Base-by-base conservation (phyloP, 192 early-diverging fungal species). In the Backusella morwellensis region DNA sequence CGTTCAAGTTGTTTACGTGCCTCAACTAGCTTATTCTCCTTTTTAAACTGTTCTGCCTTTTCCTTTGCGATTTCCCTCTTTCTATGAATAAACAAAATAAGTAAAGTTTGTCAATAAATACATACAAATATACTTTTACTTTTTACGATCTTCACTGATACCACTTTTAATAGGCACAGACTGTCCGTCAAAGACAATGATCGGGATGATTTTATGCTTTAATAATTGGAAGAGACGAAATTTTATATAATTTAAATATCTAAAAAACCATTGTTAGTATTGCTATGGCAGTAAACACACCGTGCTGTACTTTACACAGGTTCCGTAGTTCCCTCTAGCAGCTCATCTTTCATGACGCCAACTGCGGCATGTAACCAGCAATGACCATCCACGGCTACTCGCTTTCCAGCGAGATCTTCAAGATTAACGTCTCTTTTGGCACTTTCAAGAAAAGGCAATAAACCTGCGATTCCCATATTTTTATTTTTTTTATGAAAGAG, bases 111-210 rank as follows among this genome's bases (percentile, higher is more conserved):
- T 14, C 23, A 12, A 59, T 1, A 14, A 17, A 5, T 59, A 59
- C 4, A 5, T 59, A 59, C 3, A 32, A 63, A 63, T 26, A 4
- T 1, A 26, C 56, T 63, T 32, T 63, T 63, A 23, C 21, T 15
- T 63, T 63, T 63, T 63, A 4, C 97, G 88, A 29, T 90, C 90
- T 11, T 81, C 63, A 73, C 97, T 94, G 1, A 96, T 99, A 29
- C 63, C 71, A 3, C 78, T 73, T 75, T 99, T 99, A 38, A 94
- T 92, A 0, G 97, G 97, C 1, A 99, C 81, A 71, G 84, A 81
- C 14, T 94, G 97, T 21, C 98, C 98, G 76, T 99, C 98, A 84
- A 99, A 99, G 8, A 99, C 97, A 66, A 99, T 86, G 19, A 94
- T 74, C 1, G 97, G 98, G 41, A 80, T 86, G 44, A 99, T 87